Percentiles rank a stretch among this genome's conserved stretches.
Evolutionary conservation across 805 yeast species (phyloP).

Genomic region (Priceomyces castillae): DNA sequence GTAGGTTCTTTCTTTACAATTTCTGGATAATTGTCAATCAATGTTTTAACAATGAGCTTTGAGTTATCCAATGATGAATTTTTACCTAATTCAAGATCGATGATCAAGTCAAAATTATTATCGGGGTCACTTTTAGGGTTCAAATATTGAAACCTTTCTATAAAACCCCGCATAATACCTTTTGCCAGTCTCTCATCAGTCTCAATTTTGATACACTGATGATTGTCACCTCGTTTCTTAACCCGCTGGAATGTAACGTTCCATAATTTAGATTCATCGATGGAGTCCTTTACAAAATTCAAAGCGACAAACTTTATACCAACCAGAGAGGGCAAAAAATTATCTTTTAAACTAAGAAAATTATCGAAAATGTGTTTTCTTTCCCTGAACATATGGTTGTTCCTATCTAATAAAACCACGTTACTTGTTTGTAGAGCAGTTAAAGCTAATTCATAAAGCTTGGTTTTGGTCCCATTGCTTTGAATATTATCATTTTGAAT

Average conservation of each 20-base stretch:
- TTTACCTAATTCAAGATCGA: slow-evolving; percentile 49
- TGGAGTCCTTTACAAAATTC: slow-evolving; percentile 51
- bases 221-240: slow-evolving; percentile 74
- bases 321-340: slow-evolving; percentile 33
- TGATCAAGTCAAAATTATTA: slow-evolving; percentile 58
- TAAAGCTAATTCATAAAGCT: slow-evolving; percentile 48
- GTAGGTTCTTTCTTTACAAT: slow-evolving; percentile 37
- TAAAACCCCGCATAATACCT: slow-evolving; percentile 71
- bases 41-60: slow-evolving; percentile 32
- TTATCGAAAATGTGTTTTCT: slow-evolving; percentile 62
- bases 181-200: slow-evolving; percentile 50
- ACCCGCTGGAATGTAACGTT: slow-evolving; percentile 60
- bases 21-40: slow-evolving; percentile 35
- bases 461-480: slow-evolving; percentile 46
- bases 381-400: slow-evolving; percentile 73
- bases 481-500: slow-evolving; percentile 77
- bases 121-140: slow-evolving; percentile 54
- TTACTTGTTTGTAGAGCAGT: slow-evolving; percentile 26
- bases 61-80: slow-evolving; percentile 49
- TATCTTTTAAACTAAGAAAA: slow-evolving; percentile 41
- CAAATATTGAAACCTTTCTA: slow-evolving; percentile 65
- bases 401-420: slow-evolving; percentile 75
- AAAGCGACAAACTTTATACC: slow-evolving; percentile 62
- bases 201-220: slow-evolving; percentile 68
- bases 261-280: slow-evolving; percentile 39